Evolutionary conservation across 75 land plant species (phyloP).

Genomic region (Gnetum montanum): DNA sequence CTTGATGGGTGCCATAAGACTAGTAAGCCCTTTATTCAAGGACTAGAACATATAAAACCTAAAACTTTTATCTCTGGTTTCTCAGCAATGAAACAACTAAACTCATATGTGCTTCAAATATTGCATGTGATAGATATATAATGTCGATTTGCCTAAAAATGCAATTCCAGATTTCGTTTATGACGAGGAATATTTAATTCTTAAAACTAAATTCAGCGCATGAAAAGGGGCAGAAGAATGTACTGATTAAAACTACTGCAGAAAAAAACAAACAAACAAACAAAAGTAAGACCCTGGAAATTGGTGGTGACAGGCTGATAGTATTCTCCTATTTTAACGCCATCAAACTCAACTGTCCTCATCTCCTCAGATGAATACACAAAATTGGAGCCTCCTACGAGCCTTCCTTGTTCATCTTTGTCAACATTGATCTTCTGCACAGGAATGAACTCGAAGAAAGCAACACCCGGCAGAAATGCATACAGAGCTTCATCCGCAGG

Average conservation of each 20-base stretch:
- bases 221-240: not conserved
- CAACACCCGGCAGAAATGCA: not conserved
- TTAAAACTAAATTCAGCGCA: not conserved
- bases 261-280: not conserved
- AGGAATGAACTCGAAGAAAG: constrained; percentile 4
- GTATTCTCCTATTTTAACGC: not conserved
- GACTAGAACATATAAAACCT: too few species aligned
- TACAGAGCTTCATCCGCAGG: not conserved
- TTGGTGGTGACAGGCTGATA: not conserved
- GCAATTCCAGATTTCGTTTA: too few species aligned
- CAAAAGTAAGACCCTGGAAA: not conserved
- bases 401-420: not conserved
- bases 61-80: too few species aligned
- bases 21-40: too few species aligned
- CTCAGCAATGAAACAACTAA: too few species aligned
- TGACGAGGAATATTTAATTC: too few species aligned
- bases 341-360: not conserved
- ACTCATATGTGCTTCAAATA: too few species aligned
- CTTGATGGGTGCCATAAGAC: too few species aligned
- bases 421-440: not conserved
- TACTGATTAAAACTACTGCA: not conserved
- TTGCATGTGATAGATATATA: too few species aligned
- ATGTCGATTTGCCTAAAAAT: too few species aligned
- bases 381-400: not conserved
- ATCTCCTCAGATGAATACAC: not conserved